phyloP scores from a whole-genome alignment of 75 land plant genomes.

The Pinus albicaulis region DNA sequence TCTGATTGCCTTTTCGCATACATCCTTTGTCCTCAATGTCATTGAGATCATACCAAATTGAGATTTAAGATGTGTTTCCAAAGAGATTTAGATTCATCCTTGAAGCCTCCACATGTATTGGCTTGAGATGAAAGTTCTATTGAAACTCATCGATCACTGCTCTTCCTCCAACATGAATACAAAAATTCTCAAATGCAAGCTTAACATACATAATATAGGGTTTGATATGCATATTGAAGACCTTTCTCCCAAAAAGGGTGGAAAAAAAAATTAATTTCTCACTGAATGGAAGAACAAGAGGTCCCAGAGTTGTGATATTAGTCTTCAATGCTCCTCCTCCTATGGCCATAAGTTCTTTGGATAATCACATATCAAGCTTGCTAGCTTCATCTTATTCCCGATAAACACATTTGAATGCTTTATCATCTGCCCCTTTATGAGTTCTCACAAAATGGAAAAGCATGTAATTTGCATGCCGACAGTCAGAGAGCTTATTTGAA shows the following conservation, averaged over 20 bases:
- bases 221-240: constrained; percentile 43
- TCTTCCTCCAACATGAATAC: constrained; percentile 66
- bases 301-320: constrained; percentile 63
- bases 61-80: constrained; percentile 55
- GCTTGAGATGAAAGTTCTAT: constrained; percentile 49
- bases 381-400: constrained; percentile 60
- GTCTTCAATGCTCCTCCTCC: constrained; percentile 58
- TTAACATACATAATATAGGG: constrained; percentile 66
- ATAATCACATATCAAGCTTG: constrained; percentile 48
- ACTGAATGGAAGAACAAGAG: constrained; percentile 50
- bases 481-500: constrained; percentile 33
- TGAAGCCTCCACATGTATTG: constrained; percentile 51
- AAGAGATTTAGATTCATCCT: constrained; percentile 56
- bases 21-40: constrained; percentile 58
- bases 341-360: constrained; percentile 73
- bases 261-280: constrained; percentile 65
- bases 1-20: constrained; percentile 38
- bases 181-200: constrained; percentile 65
- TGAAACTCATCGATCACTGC: constrained; percentile 71
- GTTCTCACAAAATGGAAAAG: constrained; percentile 59
- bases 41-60: constrained; percentile 60
- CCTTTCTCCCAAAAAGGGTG: constrained; percentile 43
- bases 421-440: constrained; percentile 64
- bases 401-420: constrained; percentile 64
- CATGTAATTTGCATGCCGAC: constrained; percentile 38